Percentiles rank a stretch among this genome's conserved stretches.
phyloP scores from a whole-genome alignment of 176 grass and related monocot species.

The Bothriochloa decipiens region DNA sequence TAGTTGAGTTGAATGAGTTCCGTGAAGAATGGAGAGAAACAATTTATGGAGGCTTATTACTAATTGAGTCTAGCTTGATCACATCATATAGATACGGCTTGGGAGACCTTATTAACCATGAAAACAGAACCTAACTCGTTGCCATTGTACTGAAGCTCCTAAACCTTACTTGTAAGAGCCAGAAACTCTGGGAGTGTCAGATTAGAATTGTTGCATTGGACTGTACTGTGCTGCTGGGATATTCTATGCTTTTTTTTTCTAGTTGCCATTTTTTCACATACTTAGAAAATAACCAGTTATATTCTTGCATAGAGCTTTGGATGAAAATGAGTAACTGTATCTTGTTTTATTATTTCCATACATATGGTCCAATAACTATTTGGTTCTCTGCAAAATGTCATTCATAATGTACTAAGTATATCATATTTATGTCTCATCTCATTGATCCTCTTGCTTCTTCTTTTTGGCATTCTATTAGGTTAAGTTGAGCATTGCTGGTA shows the following conservation, averaged over 20 bases:
- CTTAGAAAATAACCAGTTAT: conserved; percentile 9
- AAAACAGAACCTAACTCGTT: neutral
- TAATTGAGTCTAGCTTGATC: neutral
- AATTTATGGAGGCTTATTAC: neutral
- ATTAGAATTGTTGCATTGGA: neutral
- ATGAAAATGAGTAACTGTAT: neutral
- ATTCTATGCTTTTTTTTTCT: neutral
- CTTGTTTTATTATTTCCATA: neutral
- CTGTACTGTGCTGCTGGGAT: neutral
- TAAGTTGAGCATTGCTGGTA: conserved; percentile 82
- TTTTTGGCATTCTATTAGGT: conserved; percentile 55
- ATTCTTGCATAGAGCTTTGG: neutral
- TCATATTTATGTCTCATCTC: neutral
- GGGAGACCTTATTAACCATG: neutral
- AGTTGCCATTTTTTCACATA: neutral
- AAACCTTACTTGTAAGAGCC: neutral
- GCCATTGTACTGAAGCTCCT: neutral
- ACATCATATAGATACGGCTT: neutral
- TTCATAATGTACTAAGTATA: neutral
- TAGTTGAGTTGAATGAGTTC: neutral
- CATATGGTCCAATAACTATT: conserved; percentile 7
- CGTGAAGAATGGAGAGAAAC: neutral
- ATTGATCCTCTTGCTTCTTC: conserved; percentile 6
- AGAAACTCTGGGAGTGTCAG: neutral
- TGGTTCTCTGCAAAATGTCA: neutral